These are phyloP conservation scores for Penicillium concentricum DNA, from an alignment of 2,329 filamentous ascomycete species.

Conservation along the genomic window DNA sequence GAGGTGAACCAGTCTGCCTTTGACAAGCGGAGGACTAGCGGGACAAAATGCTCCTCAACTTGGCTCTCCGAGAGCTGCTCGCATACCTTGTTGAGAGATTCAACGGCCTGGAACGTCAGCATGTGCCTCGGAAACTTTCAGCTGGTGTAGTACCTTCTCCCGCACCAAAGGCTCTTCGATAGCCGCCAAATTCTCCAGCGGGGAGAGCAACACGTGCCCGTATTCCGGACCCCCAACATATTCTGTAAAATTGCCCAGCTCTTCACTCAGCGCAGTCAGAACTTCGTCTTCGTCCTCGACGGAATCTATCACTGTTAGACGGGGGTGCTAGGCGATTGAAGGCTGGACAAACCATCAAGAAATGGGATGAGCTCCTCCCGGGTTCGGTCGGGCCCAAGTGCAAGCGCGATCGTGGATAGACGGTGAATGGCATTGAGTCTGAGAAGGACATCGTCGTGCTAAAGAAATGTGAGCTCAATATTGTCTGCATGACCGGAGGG, in stretches of 20 bases:
- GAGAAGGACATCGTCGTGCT: conserved; percentile 98
- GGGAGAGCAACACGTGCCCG: conserved; percentile 93
- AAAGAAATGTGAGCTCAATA: conserved; percentile 26
- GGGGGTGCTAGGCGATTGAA: conserved; percentile 12
- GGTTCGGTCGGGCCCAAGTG: conserved; percentile 91
- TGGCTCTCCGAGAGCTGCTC: conserved; percentile 84
- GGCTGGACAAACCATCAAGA: conserved; percentile 77
- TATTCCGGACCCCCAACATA: conserved; percentile 93
- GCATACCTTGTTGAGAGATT: conserved; percentile 99
- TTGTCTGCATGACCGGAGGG: conserved; percentile 3
- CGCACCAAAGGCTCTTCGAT: conserved; percentile 97
- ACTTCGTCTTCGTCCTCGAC: conserved; percentile 99
- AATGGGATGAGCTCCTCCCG: conserved; percentile 98
- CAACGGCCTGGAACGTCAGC: conserved; percentile 69
- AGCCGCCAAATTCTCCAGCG: conserved; percentile 94
- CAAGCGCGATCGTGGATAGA: conserved; percentile 95
- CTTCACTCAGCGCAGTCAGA: conserved; percentile 91
- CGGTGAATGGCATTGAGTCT: conserved; percentile 98
- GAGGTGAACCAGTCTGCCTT: conserved; percentile 99
- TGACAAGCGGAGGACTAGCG: conserved; percentile 88
- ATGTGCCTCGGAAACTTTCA: neutral
- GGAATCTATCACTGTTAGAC: conserved; percentile 66
- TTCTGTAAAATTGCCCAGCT: conserved; percentile 94
- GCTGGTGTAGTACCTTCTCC: conserved; percentile 70
- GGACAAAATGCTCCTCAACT: conserved; percentile 96